Base-by-base conservation (phyloP, 169 alveolate species). In the Babesia caballi region DNA sequence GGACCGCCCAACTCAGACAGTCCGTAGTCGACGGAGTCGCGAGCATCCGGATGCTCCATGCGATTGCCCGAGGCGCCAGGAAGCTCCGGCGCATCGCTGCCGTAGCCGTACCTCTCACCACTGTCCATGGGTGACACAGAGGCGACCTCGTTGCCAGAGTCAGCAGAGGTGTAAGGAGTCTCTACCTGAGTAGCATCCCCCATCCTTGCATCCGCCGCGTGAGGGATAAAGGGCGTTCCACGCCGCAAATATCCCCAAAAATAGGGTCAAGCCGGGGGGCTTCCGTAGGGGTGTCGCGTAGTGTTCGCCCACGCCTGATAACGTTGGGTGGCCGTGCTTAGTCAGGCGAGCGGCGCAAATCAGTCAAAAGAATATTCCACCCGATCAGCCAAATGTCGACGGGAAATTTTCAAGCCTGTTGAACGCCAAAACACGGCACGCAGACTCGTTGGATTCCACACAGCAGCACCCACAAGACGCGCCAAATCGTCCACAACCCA, bases 61-160 rank as follows among this genome's bases (percentile, higher is more conserved):
- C 69, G 85, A 77, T 77, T 66, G 30, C 35, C 56, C 4, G 85
- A 57, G n/a, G n/a, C n/a, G 27, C 76, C 71, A 19, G 49, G 23
- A 21, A 51, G 71, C 15, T 50, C 74, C 66, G 66, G 71, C 32
- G 23, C 66, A 0, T 60, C 77, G 17, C 63, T 30, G 47, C 27
- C 28, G 67, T 77, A 77, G 49, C 38, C 65, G 66, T 67, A 77
- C 17, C 35, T 66, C 30, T 63, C 85, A 21, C 38, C 85, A 17
- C 57, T 52, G 15, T 49, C 71, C 21, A 61, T 63, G 51, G 61
- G 27, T 33, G 84, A 51, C 33, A 17, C 19, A 14, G 66, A n/a
- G 9, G 57, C 27, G 32, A 32, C 60, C 2, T 40, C 70, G 0
- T 23, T 14, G 23, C 25, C 53, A 9, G 58, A 27, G 17, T 49